Evolutionary conservation across 2,329 filamentous ascomycete species (phyloP), one percentile per base, ranked within the genome.

Genomic region (Ceratocystis ficicola): DNA sequence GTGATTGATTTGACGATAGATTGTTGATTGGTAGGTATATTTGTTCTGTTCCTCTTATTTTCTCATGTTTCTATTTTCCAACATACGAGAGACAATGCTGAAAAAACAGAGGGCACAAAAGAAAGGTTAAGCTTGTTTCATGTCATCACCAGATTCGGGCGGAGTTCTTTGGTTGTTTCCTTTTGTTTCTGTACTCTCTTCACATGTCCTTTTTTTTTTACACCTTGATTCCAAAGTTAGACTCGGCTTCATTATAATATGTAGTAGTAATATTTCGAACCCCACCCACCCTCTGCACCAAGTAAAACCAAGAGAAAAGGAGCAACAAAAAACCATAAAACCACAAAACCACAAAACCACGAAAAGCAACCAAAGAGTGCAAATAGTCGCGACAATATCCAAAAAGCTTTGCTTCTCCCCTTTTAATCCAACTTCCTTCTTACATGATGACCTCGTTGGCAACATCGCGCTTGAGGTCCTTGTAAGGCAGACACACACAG

Each of bases 381-480:
- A 48, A 62, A 17, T 48, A 50, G 25, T 63, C 30, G 46, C 30
- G 36, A 65, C 25, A 28, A 48, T 65, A 30, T 60, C 30, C 36
- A 60, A 48, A 41, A 50, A 41, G 44, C 25, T 22, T 22, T 30
- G 5, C 12, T 28, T 5, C 20, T 46, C 15, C 25, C 15, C 25
- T 8, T 44, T 30, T 41, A 41, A 41, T 10, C 8, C 5, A 10
- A 12, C 36, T 20, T 7, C 22, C 36, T 20, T n/a, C 48, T 81
- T 83, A 96, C 92, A 96, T 96, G 75, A 96, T 96, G 73, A 96
- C 89, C 75, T 87, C 85, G 72, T 93, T 92, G 69, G 85, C 77
- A 67, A 95, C 90, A 75, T 95, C 90, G 87, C 92, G 85, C 85
- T 96, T 97, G 75, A 99, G 78, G 79, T 97, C 94, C 83, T 99